Base-by-base conservation (phyloP, 768 basidiomycete genomes). In the Cystobasidium tubakii region DNA sequence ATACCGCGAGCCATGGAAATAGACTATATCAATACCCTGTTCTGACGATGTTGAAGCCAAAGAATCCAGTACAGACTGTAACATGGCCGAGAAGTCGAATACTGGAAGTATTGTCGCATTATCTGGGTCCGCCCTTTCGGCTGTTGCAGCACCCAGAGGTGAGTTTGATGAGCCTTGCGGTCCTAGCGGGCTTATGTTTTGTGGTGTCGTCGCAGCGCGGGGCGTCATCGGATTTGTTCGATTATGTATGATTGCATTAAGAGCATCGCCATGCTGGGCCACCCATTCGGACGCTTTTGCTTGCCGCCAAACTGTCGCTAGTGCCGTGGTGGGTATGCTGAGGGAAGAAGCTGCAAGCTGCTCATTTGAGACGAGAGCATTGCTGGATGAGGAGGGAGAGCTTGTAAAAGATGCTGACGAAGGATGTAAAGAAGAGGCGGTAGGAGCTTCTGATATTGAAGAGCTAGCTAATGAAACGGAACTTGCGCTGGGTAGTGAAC, bases 201-300 rank as follows among this genome's bases (percentile, higher is more conserved):
- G 43, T 23, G 66, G 66, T 53, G 65, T 73, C 0, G 43, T 23
- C 21, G n/a, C 12, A 12, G 27, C 42, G 25, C 67, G 74, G 34
- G 46, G 62, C 29, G 62, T 66, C 73, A 65, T 73, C 25, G 19
- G 70, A 69, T 23, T 74, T 44, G 0, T 65, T 57, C 29, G 76
- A 64, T 13, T 55, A 63, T 34, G 69, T 66, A 60, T 73, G 54
- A 29, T 74, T 66, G 29, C 74, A 19, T 75, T 69, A n/a, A 75
- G 54, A 36, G 50, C 53, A 12, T 46, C 29, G 21, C 69, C 76
- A 55, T 77, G 71, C 31, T 79, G 76, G 7, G 75, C 74, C 31
- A 78, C 72, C 78, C 78, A 79, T 27, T 78, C 75, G 60, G 77
- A 73, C 1, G 77, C 75, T 46, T 75, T 64, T 60, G 76, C 75